Percentiles rank a stretch among this genome's conserved stretches.
These are phyloP conservation scores for Metarhizium album DNA, from an alignment of 2,329 filamentous ascomycete genomes.

Conservation along the genomic window DNA sequence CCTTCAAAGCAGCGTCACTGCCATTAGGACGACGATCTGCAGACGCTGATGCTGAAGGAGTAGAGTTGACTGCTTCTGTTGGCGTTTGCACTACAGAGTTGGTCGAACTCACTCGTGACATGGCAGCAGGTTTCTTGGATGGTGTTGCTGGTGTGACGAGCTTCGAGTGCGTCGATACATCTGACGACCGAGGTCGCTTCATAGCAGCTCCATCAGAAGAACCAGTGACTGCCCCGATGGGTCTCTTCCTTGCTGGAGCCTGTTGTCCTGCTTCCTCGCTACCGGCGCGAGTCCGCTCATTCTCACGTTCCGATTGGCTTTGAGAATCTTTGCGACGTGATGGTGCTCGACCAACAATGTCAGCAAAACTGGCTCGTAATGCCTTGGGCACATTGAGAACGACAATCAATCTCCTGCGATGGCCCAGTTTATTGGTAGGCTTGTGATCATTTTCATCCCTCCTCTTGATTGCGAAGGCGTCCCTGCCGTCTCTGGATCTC, in stretches of 20 bases:
- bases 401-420: slow-evolving; percentile 28
- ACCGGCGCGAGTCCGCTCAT: slow-evolving; percentile 22
- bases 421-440: slow-evolving; percentile 9
- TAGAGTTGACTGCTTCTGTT: slow-evolving; percentile 28
- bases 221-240: slow-evolving; percentile 25
- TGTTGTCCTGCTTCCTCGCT: slow-evolving; percentile 29
- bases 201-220: slow-evolving; percentile 24
- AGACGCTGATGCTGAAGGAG: slow-evolving; percentile 15
- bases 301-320: slow-evolving; percentile 13
- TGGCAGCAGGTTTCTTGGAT: slow-evolving; percentile 38
- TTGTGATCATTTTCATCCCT: slow-evolving; percentile 20
- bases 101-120: slow-evolving; percentile 43
- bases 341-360: slow-evolving; percentile 32
- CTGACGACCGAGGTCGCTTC: slow-evolving; percentile 34
- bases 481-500: slow-evolving; percentile 11
- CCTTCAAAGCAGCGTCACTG: slow-evolving; percentile 18
- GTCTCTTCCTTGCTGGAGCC: slow-evolving; percentile 37
- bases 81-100: slow-evolving; percentile 43
- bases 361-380: slow-evolving; percentile 31
- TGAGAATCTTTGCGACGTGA: slow-evolving; percentile 26
- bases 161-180: slow-evolving; percentile 23
- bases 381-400: slow-evolving; percentile 38
- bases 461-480: slow-evolving; percentile 15
- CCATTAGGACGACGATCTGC: slow-evolving; percentile 21
- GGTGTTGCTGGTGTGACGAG: slow-evolving; percentile 37